These are phyloP conservation scores for Suillus americanus DNA, from an alignment of 768 basidiomycete genomes.

Conservation along the genomic window DNA sequence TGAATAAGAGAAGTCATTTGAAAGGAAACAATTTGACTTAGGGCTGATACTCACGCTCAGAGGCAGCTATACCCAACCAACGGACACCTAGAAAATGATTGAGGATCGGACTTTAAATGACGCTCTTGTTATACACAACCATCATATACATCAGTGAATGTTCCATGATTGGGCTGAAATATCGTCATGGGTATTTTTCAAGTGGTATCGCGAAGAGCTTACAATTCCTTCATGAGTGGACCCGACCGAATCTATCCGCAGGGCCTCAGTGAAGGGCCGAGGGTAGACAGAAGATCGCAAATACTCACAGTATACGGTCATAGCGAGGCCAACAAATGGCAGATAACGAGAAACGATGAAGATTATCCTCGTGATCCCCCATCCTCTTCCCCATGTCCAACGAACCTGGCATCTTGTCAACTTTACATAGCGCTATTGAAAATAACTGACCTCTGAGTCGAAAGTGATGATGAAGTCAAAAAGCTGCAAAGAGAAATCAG, in stretches of 20 bases:
- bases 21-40: background rate
- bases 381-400: slow-evolving; percentile 5
- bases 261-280: background rate
- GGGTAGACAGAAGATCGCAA: background rate
- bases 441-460: slow-evolving; percentile 3
- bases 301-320: slow-evolving; percentile 2
- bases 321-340: background rate
- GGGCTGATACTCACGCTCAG: background rate
- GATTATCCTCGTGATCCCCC: background rate
- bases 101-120: background rate
- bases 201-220: background rate
- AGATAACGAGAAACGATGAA: slow-evolving; percentile 2
- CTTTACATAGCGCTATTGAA: background rate
- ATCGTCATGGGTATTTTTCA: background rate
- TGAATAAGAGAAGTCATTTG: background rate
- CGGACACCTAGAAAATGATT: background rate
- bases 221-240: slow-evolving; percentile 1
- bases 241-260: background rate
- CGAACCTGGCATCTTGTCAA: slow-evolving; percentile 2
- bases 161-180: background rate
- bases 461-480: slow-evolving; percentile 8
- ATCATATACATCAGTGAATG: background rate
- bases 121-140: background rate
- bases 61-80: background rate
- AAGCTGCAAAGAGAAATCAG: background rate